Evolutionary conservation across 441 rosid species (phyloP).

Genomic region (Syzygium syzygioides): DNA sequence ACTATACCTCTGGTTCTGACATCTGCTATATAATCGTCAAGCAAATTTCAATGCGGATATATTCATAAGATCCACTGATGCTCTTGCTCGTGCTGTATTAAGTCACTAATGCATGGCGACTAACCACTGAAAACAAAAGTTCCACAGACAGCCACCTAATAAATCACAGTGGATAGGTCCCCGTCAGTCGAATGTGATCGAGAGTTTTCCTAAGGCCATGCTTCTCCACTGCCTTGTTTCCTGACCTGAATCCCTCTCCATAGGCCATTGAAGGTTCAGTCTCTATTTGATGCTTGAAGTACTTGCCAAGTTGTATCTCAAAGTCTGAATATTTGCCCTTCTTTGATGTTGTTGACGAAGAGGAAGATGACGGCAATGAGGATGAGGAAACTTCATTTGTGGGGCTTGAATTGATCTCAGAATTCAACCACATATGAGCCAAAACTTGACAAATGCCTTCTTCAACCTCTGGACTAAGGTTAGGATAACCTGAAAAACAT

Average conservation of each 20-base stretch:
- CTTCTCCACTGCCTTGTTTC: not conserved
- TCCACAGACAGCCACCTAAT: not conserved
- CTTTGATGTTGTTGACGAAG: not conserved
- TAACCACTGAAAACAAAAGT: not conserved
- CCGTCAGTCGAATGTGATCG: not conserved
- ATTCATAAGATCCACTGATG: not conserved
- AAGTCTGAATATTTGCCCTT: not conserved
- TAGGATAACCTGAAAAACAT: slow-evolving; percentile 1
- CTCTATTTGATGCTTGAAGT: not conserved
- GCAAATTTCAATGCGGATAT: not conserved
- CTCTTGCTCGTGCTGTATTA: not conserved
- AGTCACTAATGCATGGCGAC: not conserved
- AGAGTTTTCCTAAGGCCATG: not conserved
- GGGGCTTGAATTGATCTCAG: not conserved
- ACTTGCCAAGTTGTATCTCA: not conserved
- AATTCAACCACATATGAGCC: slow-evolving; percentile 9
- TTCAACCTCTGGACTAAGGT: slow-evolving; percentile 1
- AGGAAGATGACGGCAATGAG: not conserved
- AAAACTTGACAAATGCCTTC: slow-evolving; percentile 9
- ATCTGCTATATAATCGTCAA: not conserved
- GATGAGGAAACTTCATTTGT: not conserved
- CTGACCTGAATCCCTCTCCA: slow-evolving; percentile 1
- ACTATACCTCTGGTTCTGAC: not conserved
- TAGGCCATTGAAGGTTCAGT: not conserved
- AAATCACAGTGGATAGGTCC: not conserved